phyloP scores from a whole-genome alignment of 768 basidiomycete genomes.

The Pisolithus tinctorius region DNA sequence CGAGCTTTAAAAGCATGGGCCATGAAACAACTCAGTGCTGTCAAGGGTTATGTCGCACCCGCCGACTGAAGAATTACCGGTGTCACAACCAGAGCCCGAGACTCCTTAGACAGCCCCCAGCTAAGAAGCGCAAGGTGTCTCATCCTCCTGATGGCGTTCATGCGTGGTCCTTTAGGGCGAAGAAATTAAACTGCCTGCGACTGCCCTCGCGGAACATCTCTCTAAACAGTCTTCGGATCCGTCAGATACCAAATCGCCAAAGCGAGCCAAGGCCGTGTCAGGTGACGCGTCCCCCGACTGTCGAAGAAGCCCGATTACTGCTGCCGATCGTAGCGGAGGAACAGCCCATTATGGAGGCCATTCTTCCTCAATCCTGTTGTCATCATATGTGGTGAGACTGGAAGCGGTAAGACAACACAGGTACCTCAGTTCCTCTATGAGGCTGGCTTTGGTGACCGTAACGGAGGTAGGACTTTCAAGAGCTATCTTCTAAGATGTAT shows the following conservation, averaged over 20 bases:
- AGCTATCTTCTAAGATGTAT: not conserved
- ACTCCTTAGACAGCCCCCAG: slow-evolving; percentile 6
- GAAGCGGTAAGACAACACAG: slow-evolving; percentile 97
- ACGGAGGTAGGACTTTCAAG: slow-evolving; percentile 52
- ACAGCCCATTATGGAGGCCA: slow-evolving; percentile 88
- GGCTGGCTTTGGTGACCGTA: slow-evolving; percentile 83
- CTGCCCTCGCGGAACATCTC: slow-evolving; percentile 50
- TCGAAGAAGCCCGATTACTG: slow-evolving; percentile 69
- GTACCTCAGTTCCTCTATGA: slow-evolving; percentile 98
- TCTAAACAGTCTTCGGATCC: slow-evolving; percentile 5
- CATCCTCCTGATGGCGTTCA: slow-evolving; percentile 29
- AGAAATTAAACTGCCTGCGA: slow-evolving; percentile 58
- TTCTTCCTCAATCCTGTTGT: slow-evolving; percentile 80
- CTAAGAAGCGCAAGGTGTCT: slow-evolving; percentile 46
- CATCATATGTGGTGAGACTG: slow-evolving; percentile 78
- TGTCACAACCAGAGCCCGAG: slow-evolving; percentile 9
- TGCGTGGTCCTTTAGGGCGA: slow-evolving; percentile 83
- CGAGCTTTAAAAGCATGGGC: slow-evolving; percentile 93
- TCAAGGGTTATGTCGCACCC: slow-evolving; percentile 31
- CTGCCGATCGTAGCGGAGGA: slow-evolving; percentile 92
- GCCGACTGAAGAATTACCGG: too few relatives aligned
- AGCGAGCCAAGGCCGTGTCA: slow-evolving; percentile 39
- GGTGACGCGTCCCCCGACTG: slow-evolving; percentile 59
- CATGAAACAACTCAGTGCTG: slow-evolving; percentile 58
- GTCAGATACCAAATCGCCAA: slow-evolving; percentile 7